Evolutionary conservation across 306 rosid genomes (phyloP).

Genomic region (Betula pendula): DNA sequence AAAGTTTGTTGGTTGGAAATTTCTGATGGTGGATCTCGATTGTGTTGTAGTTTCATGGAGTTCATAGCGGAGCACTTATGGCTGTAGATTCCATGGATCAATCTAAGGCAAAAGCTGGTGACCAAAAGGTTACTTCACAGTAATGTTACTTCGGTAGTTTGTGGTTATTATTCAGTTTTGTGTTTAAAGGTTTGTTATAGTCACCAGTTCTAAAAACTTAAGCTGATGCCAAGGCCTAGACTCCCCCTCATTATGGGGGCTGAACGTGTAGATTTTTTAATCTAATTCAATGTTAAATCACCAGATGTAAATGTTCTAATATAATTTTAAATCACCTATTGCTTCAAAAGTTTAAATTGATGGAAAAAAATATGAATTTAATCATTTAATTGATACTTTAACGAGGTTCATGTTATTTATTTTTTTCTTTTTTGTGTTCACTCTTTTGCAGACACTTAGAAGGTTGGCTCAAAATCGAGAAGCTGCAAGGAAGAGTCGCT

Average conservation of each 20-base stretch:
- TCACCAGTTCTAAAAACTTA: too few species aligned
- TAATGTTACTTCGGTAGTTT: not conserved
- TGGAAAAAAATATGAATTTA: too few species aligned
- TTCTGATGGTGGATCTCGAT: not conserved
- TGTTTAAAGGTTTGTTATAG: not conserved
- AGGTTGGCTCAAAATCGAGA: slow-evolving; percentile 81
- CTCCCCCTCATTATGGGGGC: too few species aligned
- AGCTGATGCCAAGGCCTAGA: too few species aligned
- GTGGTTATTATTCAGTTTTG: not conserved
- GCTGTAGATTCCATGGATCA: slow-evolving; percentile 59
- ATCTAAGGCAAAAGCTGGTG: slow-evolving; percentile 48
- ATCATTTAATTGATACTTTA: too few species aligned
- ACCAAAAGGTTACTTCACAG: slow-evolving; percentile 52
- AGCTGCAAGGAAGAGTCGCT: slow-evolving; percentile 75
- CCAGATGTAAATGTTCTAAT: too few species aligned
- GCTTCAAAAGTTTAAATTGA: too few species aligned
- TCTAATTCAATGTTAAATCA: too few species aligned
- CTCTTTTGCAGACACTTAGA: slow-evolving; percentile 47
- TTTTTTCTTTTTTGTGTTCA: slow-evolving; percentile 1
- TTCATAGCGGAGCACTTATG: slow-evolving; percentile 41
- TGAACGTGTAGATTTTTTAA: too few species aligned
- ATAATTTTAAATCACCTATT: too few species aligned
- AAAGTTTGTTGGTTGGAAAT: not conserved
- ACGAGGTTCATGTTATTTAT: not conserved
- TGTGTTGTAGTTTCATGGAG: slow-evolving; percentile 50